Base-by-base conservation (phyloP, 176 grass and related monocot species). In the Otatea glauca region DNA sequence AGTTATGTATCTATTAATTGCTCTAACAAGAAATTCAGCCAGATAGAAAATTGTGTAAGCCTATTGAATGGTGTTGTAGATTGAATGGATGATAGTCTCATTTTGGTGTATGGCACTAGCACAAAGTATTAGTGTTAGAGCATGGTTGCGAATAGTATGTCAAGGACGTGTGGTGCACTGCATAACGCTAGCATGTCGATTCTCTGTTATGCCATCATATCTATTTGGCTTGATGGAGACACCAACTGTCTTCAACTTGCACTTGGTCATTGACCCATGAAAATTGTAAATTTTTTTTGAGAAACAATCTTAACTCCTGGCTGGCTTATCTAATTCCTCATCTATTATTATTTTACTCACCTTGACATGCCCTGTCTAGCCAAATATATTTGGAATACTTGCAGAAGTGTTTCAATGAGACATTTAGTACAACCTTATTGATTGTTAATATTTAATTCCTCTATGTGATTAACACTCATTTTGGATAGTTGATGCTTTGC, bases 401-500 rank as follows among this genome's bases (percentile, higher is more conserved):
- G 59, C 14, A 0, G 2, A 82, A 29, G 5, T 37, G 21, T 76
- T 76, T 87, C 14, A 13, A n/a, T 61, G 29, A 4, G 48, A 69
- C 25, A 25, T 59, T n/a, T 74, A 58, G 4, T 8, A 24, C 54
- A 80, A 50, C 42, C 34, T 34, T 1, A 34, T 51, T 66, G 49
- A 79, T 61, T 48, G 38, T 61, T 47, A 47, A 70, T 67, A 65
- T 67, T 2, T 37, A 38, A 49, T 23, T 44, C 54, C 25, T 42
- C 38, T 67, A 38, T 9, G 15, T 39, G n/a, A 77, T 83, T 21
- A 61, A 16, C 23, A 71, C 35, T 64, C 7, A 51, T 63, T 82
- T 34, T 78, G 7, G 23, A 61, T 27, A 76, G 34, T 68, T 77
- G 49, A 59, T 43, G n/a, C 41, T 16, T 39, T 74, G 68, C 45